Base-by-base conservation (phyloP, 2,329 filamentous ascomycete genomes). In the Sphaceloma murrayae region DNA sequence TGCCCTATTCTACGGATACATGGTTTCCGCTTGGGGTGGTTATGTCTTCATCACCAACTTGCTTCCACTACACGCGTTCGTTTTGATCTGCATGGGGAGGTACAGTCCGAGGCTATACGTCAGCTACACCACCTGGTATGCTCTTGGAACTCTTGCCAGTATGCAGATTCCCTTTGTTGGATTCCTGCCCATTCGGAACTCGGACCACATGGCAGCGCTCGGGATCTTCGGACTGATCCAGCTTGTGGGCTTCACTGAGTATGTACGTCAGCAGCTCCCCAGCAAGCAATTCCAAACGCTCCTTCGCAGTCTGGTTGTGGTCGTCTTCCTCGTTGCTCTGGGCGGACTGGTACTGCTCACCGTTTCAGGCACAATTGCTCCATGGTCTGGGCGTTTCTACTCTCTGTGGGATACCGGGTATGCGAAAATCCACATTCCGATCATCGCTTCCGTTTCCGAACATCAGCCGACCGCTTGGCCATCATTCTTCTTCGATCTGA, bases 151-250 rank as follows among this genome's bases (percentile, higher is more conserved):
- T 52, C 67, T 98, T 64, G 91, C 88, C 45, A 94, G 87, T 70
- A 96, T 98, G 89, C 91, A 98, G 67, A 91, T 98, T 69, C 91
- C 91, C 3, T 98, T 98, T 58, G 93, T 98, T 46, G 91, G 91
- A 47, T 98, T 98, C 72, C 67, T 94, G 67, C 89, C 91, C 17
- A 86, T 98, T 59, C 84, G 86, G 63, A 96, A 86, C 62, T 95
- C 87, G 67, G 91, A 98, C 67, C 91, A 98, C 66, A 98, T 98
- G 89, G 85, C 91, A 47, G 87, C 91, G 17, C 71, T 98, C 13
- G 88, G 87, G 29, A 21, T 98, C 57, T 98, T 98, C 57, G 93
- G 91, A 42, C 82, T 98, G 55, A 73, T 98, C 45, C 93, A 98
- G 67, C 73, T 98, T 40, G 81, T 96, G 43, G 91, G 79, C 6